phyloP scores from a whole-genome alignment of 202 grass and related monocot species.

The Carex sylvatica region DNA sequence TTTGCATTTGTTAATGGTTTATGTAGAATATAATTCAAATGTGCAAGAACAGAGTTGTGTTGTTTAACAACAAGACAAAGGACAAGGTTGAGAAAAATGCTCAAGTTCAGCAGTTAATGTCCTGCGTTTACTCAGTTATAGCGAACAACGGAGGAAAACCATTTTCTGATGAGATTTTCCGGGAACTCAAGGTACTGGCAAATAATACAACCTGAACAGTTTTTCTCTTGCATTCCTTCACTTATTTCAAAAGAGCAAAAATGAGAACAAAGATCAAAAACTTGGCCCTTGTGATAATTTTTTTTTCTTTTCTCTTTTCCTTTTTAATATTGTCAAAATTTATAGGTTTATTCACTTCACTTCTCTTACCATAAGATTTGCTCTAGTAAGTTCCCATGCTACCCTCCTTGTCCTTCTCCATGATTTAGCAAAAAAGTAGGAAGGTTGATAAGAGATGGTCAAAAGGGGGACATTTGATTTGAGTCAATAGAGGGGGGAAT shows the following conservation, averaged over 20 bases:
- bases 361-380: background rate
- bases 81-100: slow-evolving; percentile 33
- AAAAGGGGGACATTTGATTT: background rate
- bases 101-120: slow-evolving; percentile 52
- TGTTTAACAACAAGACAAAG: slow-evolving; percentile 88
- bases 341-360: background rate
- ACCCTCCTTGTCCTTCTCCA: background rate
- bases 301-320: background rate
- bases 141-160: slow-evolving; percentile 71
- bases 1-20: background rate
- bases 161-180: slow-evolving; percentile 79
- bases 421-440: background rate
- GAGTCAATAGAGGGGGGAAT: background rate
- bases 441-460: background rate
- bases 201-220: background rate
- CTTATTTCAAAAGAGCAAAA: background rate
- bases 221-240: background rate
- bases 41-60: slow-evolving; percentile 77
- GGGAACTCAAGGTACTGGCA: slow-evolving; percentile 65
- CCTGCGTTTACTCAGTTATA: slow-evolving; percentile 57
- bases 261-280: background rate
- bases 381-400: background rate
- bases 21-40: slow-evolving; percentile 64
- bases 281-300: background rate
- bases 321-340: background rate